A percentile compares a stretch with the other conserved stretches of the same genome.
Conservation (phyloP, 176 grass and related monocot genomes). For the Melocanna baccifera region DNA sequence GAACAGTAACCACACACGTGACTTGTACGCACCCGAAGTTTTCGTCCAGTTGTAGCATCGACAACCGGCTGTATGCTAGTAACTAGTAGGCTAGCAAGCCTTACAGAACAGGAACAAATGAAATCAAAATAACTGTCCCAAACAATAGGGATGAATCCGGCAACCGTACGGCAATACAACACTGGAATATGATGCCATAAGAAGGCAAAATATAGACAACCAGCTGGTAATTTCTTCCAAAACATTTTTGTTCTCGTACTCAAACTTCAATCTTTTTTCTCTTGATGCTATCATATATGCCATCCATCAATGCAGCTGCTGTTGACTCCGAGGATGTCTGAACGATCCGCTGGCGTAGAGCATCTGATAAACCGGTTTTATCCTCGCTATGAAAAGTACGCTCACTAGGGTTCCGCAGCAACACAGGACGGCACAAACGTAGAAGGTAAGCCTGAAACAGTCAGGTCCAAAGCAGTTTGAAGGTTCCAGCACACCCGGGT, state of each 20-base stretch:
- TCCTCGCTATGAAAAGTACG: slow-evolving; percentile 63
- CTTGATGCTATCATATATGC: not conserved
- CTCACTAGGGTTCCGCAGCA: slow-evolving; percentile 61
- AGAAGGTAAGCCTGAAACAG: slow-evolving; percentile 79
- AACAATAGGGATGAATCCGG: slow-evolving; percentile 3
- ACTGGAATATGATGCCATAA: not conserved
- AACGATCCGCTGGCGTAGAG: slow-evolving; percentile 78
- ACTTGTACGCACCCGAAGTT: not conserved
- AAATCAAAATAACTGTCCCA: not conserved
- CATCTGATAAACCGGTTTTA: slow-evolving; percentile 82
- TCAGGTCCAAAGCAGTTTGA: slow-evolving; percentile 68
- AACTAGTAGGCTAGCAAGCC: not conserved
- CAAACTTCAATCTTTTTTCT: not conserved
- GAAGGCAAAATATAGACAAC: not conserved
- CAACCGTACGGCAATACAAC: not conserved
- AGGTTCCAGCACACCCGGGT: slow-evolving; percentile 41
- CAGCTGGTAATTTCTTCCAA: not conserved
- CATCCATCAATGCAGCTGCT: slow-evolving; percentile 54
- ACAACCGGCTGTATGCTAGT: not conserved
- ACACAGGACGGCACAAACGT: slow-evolving; percentile 62
- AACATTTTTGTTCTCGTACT: not conserved
- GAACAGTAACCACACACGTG: no score
- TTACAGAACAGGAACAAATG: slow-evolving; percentile 21
- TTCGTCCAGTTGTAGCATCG: not conserved
- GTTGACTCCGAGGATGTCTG: slow-evolving; percentile 66